phyloP scores from a whole-genome alignment of 2,329 filamentous ascomycete genomes.

The Dryadomyces sulphureus region DNA sequence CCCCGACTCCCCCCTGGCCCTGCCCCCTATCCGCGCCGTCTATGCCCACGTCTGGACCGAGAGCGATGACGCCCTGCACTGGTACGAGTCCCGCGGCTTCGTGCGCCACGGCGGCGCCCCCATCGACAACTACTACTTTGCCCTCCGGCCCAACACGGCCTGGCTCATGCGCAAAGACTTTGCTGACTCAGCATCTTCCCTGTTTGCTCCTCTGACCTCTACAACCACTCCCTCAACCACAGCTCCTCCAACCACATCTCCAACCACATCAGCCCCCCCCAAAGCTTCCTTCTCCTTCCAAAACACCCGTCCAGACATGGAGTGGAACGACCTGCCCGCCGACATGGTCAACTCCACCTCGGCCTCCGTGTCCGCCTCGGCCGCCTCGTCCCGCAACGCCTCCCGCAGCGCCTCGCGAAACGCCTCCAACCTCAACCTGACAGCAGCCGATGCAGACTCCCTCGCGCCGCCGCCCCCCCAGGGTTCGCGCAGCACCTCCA shows the following conservation, averaged over 20 bases:
- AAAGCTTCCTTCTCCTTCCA: slow-evolving; percentile 34
- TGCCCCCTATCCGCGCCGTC: slow-evolving; percentile 22
- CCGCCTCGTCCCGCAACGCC: slow-evolving; percentile 7
- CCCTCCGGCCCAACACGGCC: slow-evolving; percentile 44
- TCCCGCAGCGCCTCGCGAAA: slow-evolving; percentile 2
- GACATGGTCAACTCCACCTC: slow-evolving; percentile 31
- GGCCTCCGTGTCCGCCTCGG: slow-evolving; percentile 3
- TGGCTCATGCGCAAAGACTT: slow-evolving; percentile 39
- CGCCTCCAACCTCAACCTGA: slow-evolving; percentile 3
- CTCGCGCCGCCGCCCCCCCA: not conserved
- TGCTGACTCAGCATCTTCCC: not conserved
- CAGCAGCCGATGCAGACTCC: slow-evolving; percentile 9
- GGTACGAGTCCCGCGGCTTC: slow-evolving; percentile 48
- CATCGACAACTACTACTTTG: slow-evolving; percentile 46
- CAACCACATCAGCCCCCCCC: slow-evolving; percentile 1
- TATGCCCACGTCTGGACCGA: slow-evolving; percentile 57
- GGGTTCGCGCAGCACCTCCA: slow-evolving; percentile 40
- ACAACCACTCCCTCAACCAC: not conserved
- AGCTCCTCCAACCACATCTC: not conserved
- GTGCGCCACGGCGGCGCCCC: slow-evolving; percentile 25
- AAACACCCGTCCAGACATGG: slow-evolving; percentile 40
- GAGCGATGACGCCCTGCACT: slow-evolving; percentile 46
- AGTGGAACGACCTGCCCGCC: slow-evolving; percentile 52
- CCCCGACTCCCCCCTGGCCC: not conserved
- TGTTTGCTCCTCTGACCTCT: not conserved